Evolutionary conservation across 2,329 filamentous ascomycete species (phyloP), one percentile per base, ranked within the genome.

Genomic region (Talaromyces sp.): DNA sequence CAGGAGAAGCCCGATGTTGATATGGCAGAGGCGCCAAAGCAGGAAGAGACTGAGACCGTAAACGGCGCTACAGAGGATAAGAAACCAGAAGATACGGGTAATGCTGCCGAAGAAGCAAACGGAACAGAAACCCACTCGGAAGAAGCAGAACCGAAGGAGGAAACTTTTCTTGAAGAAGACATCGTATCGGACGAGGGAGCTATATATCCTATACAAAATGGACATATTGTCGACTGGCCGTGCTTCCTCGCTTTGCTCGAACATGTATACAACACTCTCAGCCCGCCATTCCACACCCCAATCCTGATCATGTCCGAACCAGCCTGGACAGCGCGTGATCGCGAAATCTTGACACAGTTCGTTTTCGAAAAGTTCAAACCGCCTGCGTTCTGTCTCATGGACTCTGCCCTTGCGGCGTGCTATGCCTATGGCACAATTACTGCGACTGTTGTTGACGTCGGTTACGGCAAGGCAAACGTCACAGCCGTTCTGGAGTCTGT

Each of bases 331-430:
- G 87, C 90, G 9, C 89, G 90, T 68, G 93, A 97, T 77, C 90
- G 90, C 75, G 94, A 98, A 79, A 86, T 86, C 45, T 89, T 99
- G 69, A 91, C 93, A 15, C 92, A 95, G 68, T 99, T 97, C 82
- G 87, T 98, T 69, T 99, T 99, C 73, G 95, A 99, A 79, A 96
- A 95, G 79, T 97, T 96, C 75, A 95, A 94, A 81, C 95, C 92
- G 0, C 95, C 95, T 0, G 93, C 92, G 0, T 90, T 99, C 61
- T 93, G 90, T 71, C 85, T 98, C 68, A 90, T 99, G 81, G 91
- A 98, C 78, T 90, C 92, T 70, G 93, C 92, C 3, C 81, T 96
- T 56, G 93, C 95, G 31, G 90, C 92, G 0, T 89, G 82, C 65
- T 89, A 87, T 73, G 88, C 95, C 64, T 98, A 96, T 73, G 93